phyloP scores from a whole-genome alignment of 1,139 yeast genomes.

The Suhomyces wounanorum region DNA sequence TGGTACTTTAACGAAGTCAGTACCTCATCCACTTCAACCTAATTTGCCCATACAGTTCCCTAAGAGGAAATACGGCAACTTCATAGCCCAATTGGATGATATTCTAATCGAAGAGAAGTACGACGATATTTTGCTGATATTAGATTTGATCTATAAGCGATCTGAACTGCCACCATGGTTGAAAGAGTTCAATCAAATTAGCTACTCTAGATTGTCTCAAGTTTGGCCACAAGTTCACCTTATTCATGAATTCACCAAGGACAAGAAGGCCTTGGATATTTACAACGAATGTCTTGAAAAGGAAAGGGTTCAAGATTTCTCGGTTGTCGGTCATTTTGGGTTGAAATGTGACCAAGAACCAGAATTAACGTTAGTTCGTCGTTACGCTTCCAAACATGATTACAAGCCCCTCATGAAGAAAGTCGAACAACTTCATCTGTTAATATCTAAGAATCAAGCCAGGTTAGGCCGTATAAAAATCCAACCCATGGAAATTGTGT shows the following conservation, averaged over 20 bases:
- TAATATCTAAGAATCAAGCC: constrained; percentile 22
- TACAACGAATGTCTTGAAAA: constrained; percentile 16
- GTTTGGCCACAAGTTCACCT: constrained; percentile 43
- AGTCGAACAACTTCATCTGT: constrained; percentile 23
- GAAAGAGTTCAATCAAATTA: constrained; percentile 22
- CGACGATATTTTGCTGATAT: constrained; percentile 23
- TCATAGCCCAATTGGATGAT: constrained; percentile 24
- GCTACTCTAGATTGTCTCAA: constrained; percentile 25
- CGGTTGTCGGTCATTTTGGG: constrained; percentile 18
- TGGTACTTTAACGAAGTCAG: neutral
- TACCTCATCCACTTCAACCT: neutral
- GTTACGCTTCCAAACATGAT: constrained; percentile 2
- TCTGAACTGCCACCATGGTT: constrained; percentile 21
- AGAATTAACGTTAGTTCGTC: constrained; percentile 2
- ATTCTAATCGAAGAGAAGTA: constrained; percentile 34
- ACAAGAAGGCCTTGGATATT: constrained; percentile 10
- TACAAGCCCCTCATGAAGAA: constrained; percentile 15
- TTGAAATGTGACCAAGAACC: constrained; percentile 1
- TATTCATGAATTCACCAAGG: constrained; percentile 31
- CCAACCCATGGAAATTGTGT: constrained; percentile 35
- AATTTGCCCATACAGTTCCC: neutral
- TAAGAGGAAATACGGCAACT: neutral
- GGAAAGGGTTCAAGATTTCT: constrained; percentile 16
- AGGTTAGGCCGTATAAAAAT: constrained; percentile 27
- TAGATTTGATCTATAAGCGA: constrained; percentile 33